phyloP scores from a whole-genome alignment of 306 rosid species.

The Vigna unguiculata region DNA sequence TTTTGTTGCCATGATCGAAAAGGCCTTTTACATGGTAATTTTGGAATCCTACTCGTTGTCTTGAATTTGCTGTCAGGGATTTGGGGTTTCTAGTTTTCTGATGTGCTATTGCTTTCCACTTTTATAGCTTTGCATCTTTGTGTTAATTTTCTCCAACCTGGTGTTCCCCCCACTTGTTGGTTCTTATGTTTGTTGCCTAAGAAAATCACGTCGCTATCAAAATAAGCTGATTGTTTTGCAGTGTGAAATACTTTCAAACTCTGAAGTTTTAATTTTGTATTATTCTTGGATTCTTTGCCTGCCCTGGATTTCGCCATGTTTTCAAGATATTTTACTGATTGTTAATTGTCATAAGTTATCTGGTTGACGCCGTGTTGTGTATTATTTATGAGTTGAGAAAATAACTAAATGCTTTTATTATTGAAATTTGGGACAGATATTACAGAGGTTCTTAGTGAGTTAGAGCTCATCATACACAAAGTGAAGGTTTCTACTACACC shows the following conservation, averaged over 20 bases:
- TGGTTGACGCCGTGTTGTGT: slow-evolving; percentile 5
- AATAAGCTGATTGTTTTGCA: not conserved
- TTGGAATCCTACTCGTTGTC: not conserved
- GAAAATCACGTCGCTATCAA: not conserved
- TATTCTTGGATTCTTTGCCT: not conserved
- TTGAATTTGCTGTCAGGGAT: not conserved
- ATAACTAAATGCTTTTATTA: slow-evolving; percentile 32
- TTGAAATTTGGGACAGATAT: slow-evolving; percentile 69
- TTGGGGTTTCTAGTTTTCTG: slow-evolving; percentile 6
- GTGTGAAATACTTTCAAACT: not conserved
- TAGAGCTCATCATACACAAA: slow-evolving; percentile 84
- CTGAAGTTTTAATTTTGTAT: not conserved
- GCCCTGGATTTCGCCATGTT: slow-evolving; percentile 6
- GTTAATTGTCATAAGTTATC: not conserved
- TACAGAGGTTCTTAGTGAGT: slow-evolving; percentile 83
- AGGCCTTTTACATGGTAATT: slow-evolving; percentile 92
- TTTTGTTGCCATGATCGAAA: slow-evolving; percentile 77
- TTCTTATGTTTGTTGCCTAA: not conserved
- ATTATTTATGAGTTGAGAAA: not conserved
- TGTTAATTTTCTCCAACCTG: not conserved
- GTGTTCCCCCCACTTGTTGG: not conserved
- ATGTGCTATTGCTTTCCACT: not conserved
- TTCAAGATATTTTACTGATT: not conserved
- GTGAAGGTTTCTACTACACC: slow-evolving; percentile 98
- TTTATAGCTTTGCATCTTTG: not conserved